Evolutionary conservation across 768 basidiomycete genomes (phyloP), one percentile per base, ranked within the genome.

Genomic region (Macrolepiota albuminosa): DNA sequence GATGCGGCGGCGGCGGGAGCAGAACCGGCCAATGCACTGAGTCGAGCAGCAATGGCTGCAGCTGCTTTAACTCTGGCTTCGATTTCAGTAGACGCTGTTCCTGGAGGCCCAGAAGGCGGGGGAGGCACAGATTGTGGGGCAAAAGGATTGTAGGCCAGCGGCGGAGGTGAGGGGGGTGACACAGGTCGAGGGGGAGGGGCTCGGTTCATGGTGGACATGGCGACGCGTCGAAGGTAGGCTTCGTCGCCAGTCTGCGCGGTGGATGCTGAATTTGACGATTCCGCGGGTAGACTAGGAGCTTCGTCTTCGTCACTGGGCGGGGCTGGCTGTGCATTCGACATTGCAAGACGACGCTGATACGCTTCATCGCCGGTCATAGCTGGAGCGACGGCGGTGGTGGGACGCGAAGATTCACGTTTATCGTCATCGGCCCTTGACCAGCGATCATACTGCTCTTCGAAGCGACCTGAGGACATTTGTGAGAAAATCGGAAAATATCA

Each of bases 1-100:
- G 72, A 60, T 18, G 73, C 67, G 21, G 70, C 62, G 21, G 70
- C 62, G 40, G 64, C 58, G 21, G 68, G 65, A n/a, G 70, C 61
- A 29, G 71, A 55, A 49, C 67, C 76, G 43, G 75, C 84, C 26
- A 91, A 72, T 8, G 88, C 84, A 42, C 82, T 76, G 21, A 93
- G 76, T 61, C 78, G 84, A 0, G 92, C 92, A 21, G 92, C 93
- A 58, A 95, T 89, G 11, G 86, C 91, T 4, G 89, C 91, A 0
- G 92, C 93, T 10, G 86, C 84, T 61, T 89, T 89, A 1, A 85
- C 81, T 63, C 78, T 86, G 18, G 87, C 90, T 59, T 91, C 85
- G 16, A 90, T 76, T 1, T 76, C 73, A 73, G 71, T 31, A 77
- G 62, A 34, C 18, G 71, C 60, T 3, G 70, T 57, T 18, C 75